Base-by-base conservation (phyloP, 2,329 filamentous ascomycete species). In the Neurospora crassa region DNA sequence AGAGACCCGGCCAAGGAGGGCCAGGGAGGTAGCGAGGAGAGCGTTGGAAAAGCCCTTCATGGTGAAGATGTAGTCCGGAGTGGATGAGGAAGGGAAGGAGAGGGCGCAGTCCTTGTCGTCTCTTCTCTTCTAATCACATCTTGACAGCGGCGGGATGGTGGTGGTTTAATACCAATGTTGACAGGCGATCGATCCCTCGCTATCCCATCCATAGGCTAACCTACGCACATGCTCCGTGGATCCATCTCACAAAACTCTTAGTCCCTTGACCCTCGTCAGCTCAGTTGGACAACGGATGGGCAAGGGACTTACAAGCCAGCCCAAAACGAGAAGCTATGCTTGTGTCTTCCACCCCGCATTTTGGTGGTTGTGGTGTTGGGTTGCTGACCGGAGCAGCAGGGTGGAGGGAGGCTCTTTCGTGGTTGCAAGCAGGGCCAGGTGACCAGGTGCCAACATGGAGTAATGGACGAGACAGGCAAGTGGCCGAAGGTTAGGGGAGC, bases 41-140 rank as follows among this genome's bases (percentile, higher is more conserved):
- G 75, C 67, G 11, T 72, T 67, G 68, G 59, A 20, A 71, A 75
- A 42, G 45, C 73, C 75, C 73, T 76, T 78, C 76, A 77, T 78
- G 71, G 42, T 76, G 74, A 37, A 24, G 53, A 3, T 45, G 24
- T 63, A 24, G 37, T 40, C 29, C 40, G 68, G 45, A 2, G 24
- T 63, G 53, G 70, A 20, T 20, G 47, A 20, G 24, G 63, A 34
- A 41, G 68, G 45, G 40, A 67, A 70, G 40, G 67, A 63, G 53
- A 67, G 63, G 29, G 53, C 11, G 34, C 24, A 63, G 53, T 63
- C 24, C 24, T 63, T 34, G 53, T 34, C 24, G 16, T 63, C 53
- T 63, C 53, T 63, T 18, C 53, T 29, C 24, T 63, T 63, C 24
- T 34, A 24, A 34, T 34, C 24, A 63, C 24, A 63, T 63, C 29